Evolutionary conservation across 768 basidiomycete genomes (phyloP), one percentile per base, ranked within the genome.

Genomic region (Trametes cubensis): DNA sequence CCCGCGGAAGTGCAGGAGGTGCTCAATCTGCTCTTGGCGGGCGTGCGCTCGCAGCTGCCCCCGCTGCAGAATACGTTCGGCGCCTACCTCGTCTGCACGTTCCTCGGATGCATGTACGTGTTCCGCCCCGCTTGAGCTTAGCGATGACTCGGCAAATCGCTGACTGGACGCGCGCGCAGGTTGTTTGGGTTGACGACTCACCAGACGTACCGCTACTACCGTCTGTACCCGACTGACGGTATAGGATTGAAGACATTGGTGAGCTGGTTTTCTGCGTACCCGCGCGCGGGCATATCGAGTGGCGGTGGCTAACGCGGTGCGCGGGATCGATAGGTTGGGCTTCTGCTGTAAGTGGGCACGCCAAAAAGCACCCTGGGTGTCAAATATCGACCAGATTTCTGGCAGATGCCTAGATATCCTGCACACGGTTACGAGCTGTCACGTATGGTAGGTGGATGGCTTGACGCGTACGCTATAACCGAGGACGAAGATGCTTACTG

Each of bases 81-180:
- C 40, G 58, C 49, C 11, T 51, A 51, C 48, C 28, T 59, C 28
- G 45, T 59, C 39, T 59, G 58, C 28, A 59, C 58, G 11, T 59
- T 50, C 58, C 23, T 59, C 15, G 58, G 58, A 13, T 59, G 58
- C 58, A 59, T 59, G 58, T 59, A 18, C 28, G 58, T 59, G 4
- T 23, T 17, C 38, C 13, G 44, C 17, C n/a, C 42, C 6, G 42
- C 18, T 18, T n/a, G 7, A 3, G 42, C 20, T 17, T 20, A 13
- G 42, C 42, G 42, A 17, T 44, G 6, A 10, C 34, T 34, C 34
- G 34, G 34, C 10, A 34, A 11, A 34, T 34, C 34, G 34, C 34
- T 34, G 18, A 17, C 2, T 45, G 44, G 25, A 39, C 55, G 44
- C 44, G 25, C 25, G 26, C 20, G 26, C 45, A 56, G 55, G 44